A percentile compares a stretch with the other conserved stretches of the same genome.
These are phyloP conservation scores for Elongisporangium prolatum DNA, from an alignment of 352 stramenopile species.

Conservation along the genomic window DNA sequence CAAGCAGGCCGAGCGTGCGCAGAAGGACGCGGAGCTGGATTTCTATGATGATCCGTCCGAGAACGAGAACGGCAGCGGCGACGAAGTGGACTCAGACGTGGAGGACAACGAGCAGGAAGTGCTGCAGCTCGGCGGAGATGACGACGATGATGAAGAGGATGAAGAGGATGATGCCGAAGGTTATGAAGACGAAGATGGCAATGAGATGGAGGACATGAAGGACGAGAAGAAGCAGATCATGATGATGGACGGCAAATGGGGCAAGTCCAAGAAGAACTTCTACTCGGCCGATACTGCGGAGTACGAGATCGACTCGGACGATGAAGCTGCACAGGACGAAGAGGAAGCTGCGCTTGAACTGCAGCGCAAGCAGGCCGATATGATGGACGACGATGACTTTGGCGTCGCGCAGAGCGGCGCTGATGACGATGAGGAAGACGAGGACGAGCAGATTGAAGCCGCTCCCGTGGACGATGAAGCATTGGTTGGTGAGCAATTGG, in stretches of 20 bases:
- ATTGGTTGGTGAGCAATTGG: conserved; percentile 61
- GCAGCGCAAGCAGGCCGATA: conserved; percentile 76
- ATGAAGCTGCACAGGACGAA: conserved; percentile 78
- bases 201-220: conserved; percentile 49
- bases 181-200: conserved; percentile 35
- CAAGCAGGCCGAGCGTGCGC: conserved; percentile 44
- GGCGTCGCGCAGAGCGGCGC: conserved; percentile 34
- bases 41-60: conserved; percentile 85
- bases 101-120: conserved; percentile 59
- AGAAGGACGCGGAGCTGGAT: conserved; percentile 69
- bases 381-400: conserved; percentile 88
- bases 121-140: conserved; percentile 49
- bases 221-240: conserved; percentile 63
- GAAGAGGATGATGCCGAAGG: conserved; percentile 18
- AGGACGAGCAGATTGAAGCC: conserved; percentile 39
- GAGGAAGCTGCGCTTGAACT: conserved; percentile 79
- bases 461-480: conserved; percentile 60
- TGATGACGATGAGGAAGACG: conserved; percentile 22
- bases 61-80: conserved; percentile 56
- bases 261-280: conserved; percentile 82
- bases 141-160: conserved; percentile 41
- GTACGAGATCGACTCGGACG: conserved; percentile 76
- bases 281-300: conserved; percentile 84
- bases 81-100: conserved; percentile 55
- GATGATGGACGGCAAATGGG: conserved; percentile 83